phyloP scores from a whole-genome alignment of 257 asterid genomes.

The Nicotiana sylvestris region DNA sequence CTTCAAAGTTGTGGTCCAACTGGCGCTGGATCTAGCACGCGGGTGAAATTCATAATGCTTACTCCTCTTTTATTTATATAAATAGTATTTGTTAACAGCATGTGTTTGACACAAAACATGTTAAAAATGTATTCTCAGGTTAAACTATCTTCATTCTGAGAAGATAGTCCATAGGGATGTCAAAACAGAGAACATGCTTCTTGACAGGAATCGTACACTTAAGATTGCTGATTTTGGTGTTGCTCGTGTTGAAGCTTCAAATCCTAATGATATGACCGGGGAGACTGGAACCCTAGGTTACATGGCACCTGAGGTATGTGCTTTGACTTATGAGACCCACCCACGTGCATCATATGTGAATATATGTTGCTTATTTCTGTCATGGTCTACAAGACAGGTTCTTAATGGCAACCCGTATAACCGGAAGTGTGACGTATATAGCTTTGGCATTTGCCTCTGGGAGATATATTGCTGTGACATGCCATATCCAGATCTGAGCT shows the following conservation, averaged over 20 bases:
- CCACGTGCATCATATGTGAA: background rate
- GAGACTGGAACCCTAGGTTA: slow-evolving; percentile 95
- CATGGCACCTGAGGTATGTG: slow-evolving; percentile 92
- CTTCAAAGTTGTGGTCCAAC: slow-evolving; percentile 73
- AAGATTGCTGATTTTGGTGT: slow-evolving; percentile 94
- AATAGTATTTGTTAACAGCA: background rate
- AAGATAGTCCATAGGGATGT: slow-evolving; percentile 88
- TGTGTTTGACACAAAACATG: background rate
- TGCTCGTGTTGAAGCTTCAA: slow-evolving; percentile 87
- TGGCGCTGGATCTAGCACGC: slow-evolving; percentile 75
- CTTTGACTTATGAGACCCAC: background rate
- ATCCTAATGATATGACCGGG: slow-evolving; percentile 93
- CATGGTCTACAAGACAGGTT: slow-evolving; percentile 37
- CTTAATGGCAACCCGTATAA: slow-evolving; percentile 82
- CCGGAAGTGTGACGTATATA: slow-evolving; percentile 83
- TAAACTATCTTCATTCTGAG: slow-evolving; percentile 72
- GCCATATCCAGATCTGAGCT: slow-evolving; percentile 90
- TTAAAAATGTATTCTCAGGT: slow-evolving; percentile 25
- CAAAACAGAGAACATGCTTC: slow-evolving; percentile 87
- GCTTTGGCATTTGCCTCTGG: slow-evolving; percentile 92
- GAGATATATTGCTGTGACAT: slow-evolving; percentile 92
- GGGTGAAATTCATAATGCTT: slow-evolving; percentile 41
- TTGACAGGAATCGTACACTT: slow-evolving; percentile 58
- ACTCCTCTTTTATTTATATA: background rate
- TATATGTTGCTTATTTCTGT: background rate